phyloP scores from a whole-genome alignment of 768 basidiomycete species.

The Suillus hirtellus region DNA sequence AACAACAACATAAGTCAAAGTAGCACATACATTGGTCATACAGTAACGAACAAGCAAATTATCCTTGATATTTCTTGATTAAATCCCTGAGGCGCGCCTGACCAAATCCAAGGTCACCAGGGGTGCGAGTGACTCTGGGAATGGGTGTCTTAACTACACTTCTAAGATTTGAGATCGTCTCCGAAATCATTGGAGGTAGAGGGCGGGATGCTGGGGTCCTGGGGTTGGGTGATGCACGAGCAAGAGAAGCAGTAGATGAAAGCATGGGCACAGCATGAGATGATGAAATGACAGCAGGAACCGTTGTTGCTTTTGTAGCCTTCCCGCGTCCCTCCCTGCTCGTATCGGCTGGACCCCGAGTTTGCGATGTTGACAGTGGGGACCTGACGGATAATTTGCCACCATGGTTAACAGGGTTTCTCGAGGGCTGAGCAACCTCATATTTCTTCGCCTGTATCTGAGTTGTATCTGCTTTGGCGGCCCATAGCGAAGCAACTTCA shows the following conservation, averaged over 20 bases:
- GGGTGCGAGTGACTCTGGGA: conserved; percentile 17
- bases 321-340: conserved; percentile 23
- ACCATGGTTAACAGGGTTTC: conserved; percentile 17
- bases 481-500: conserved; percentile 75
- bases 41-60: not conserved
- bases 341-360: not conserved
- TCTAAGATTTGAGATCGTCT: conserved; percentile 25
- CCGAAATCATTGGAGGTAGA: conserved; percentile 39
- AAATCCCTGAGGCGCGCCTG: conserved; percentile 75
- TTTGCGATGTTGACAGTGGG: conserved; percentile 9
- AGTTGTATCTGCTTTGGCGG: conserved; percentile 42
- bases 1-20: not conserved
- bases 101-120: conserved; percentile 66
- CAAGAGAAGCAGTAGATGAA: conserved; percentile 76
- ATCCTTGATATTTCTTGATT: conserved; percentile 78
- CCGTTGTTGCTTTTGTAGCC: conserved; percentile 61
- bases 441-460: conserved; percentile 15
- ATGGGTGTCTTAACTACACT: conserved; percentile 15
- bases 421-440: conserved; percentile 7
- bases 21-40: not conserved
- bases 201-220: conserved; percentile 24
- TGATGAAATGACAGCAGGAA: conserved; percentile 68
- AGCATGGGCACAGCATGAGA: conserved; percentile 73
- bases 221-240: conserved; percentile 40
- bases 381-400: conserved; percentile 14